Evolutionary conservation across 2,329 filamentous ascomycete genomes (phyloP).

Genomic region (Aureobasidium pullulans): DNA sequence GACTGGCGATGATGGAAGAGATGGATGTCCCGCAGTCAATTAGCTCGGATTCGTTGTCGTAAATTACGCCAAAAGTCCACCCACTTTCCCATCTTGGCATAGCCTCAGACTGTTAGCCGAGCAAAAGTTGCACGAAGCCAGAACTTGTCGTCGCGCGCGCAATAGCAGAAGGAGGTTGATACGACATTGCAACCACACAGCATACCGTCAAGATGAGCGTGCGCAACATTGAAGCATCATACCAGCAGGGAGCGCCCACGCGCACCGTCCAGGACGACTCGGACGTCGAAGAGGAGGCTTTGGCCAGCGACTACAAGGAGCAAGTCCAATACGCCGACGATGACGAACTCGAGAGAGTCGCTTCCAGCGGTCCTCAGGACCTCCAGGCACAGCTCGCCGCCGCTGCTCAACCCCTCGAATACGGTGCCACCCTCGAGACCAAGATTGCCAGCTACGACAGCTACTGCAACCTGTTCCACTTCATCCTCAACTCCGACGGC

Average conservation of each 20-base stretch:
- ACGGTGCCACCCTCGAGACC: constrained; percentile 88
- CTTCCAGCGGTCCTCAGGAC: constrained; percentile 67
- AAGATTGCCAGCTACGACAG: constrained; percentile 99
- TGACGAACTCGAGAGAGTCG: constrained; percentile 64
- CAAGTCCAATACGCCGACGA: constrained; percentile 86
- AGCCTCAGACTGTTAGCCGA: background rate
- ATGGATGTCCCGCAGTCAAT: background rate
- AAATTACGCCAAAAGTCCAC: background rate
- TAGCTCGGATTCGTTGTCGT: background rate
- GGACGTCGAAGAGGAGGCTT: constrained; percentile 90
- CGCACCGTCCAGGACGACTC: constrained; percentile 51
- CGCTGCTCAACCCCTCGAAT: constrained; percentile 90
- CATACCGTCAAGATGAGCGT: constrained; percentile 27
- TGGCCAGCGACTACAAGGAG: constrained; percentile 93
- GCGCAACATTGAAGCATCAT: constrained; percentile 28
- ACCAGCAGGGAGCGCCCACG: constrained; percentile 34
- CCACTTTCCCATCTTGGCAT: background rate
- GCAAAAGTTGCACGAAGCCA: constrained; percentile 13
- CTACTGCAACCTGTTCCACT: constrained; percentile 99
- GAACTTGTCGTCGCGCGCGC: constrained; percentile 7
- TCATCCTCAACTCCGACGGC: constrained; percentile 98
- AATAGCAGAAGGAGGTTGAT: background rate
- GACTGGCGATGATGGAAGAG: constrained; percentile 4
- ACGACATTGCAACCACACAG: background rate
- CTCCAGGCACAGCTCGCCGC: constrained; percentile 87